Evolutionary conservation across 1,139 yeast species (phyloP), one percentile per base, ranked within the genome.

Genomic region (Yamadazyma sp.): DNA sequence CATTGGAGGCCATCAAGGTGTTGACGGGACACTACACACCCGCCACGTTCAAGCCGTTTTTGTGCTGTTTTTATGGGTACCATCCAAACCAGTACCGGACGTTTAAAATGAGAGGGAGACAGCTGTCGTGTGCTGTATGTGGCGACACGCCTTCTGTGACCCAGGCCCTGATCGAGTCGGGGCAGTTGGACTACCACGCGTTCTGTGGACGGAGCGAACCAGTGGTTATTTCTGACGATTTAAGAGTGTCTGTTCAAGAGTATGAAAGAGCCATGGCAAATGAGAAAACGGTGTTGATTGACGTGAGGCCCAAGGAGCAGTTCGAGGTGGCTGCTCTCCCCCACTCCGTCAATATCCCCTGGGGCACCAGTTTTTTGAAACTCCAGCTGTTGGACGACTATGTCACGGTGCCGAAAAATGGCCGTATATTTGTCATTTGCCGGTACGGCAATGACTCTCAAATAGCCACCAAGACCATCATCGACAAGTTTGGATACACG

Each of bases 401-500:
- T 17, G 17, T 46, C 8, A 72, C 71, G 0, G 48, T 35, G n/a
- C 48, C 54, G 26, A 59, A 59, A 39, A 46, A 50, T 6, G 53
- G 54, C 39, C 40, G 43, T 0, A 49, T 71, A 1, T 71, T 57
- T 44, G 81, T 86, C 0, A 68, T 90, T 12, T 92, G 99, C 59
- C 73, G 97, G 28, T 82, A 71, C 55, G 99, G 99, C 5, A 89
- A 88, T 57, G 97, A 92, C 57, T 90, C 97, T 0, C 92, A 87
- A 52, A 61, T 80, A 14, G 95, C 96, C 0, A 80, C 86, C 0
- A 62, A 69, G 43, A 62, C 71, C 34, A 59, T 92, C 34, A 64
- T 70, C 34, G 78, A 75, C 11, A 62, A 68, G 4, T 63, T 76
- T 39, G 79, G 80, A 0, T 61, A 73, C 17, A 41, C 54, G 0